These are phyloP conservation scores for Syncephalastrum contaminatum DNA, from an alignment of 371 early-diverging fungal species.

Conservation along the genomic window DNA sequence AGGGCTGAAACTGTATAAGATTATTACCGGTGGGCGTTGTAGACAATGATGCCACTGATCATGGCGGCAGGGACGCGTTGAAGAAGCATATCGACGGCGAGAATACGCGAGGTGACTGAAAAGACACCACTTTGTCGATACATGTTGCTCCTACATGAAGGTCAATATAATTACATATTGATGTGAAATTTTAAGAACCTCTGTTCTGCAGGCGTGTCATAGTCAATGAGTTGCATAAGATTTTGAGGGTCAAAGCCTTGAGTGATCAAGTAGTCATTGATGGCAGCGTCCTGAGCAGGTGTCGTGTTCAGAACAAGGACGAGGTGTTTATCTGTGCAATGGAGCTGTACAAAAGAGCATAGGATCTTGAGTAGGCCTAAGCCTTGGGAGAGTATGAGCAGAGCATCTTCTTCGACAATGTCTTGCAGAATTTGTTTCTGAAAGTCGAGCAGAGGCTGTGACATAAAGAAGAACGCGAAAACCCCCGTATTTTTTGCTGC, in stretches of 20 bases:
- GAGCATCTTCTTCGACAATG: conserved; percentile 72
- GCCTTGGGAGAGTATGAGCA: conserved; percentile 83
- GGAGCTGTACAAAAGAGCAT: conserved; percentile 66
- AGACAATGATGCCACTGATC: conserved; percentile 86
- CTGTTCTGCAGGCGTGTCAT: conserved; percentile 63
- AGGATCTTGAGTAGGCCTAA: conserved; percentile 75
- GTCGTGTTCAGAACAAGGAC: conserved; percentile 83
- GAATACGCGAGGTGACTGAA: conserved; percentile 84
- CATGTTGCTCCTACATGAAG: conserved; percentile 53
- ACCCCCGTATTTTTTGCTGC: background rate
- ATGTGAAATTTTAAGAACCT: conserved; percentile 52
- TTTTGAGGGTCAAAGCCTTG: conserved; percentile 38
- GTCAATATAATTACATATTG: background rate
- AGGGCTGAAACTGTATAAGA: background rate
- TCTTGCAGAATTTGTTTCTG: conserved; percentile 73
- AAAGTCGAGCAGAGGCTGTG: conserved; percentile 50
- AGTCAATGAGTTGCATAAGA: conserved; percentile 52
- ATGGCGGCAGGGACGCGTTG: conserved; percentile 73
- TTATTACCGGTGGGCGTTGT: conserved; percentile 81
- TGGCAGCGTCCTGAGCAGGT: conserved; percentile 57
- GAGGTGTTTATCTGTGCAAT: conserved; percentile 67
- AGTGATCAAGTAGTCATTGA: conserved; percentile 58
- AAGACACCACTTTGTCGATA: conserved; percentile 90
- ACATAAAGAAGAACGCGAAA: conserved; percentile 3
- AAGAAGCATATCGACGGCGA: conserved; percentile 94